Conservation (phyloP, 2,329 filamentous ascomycete genomes). For the Xylariomycetidae sp. region DNA sequence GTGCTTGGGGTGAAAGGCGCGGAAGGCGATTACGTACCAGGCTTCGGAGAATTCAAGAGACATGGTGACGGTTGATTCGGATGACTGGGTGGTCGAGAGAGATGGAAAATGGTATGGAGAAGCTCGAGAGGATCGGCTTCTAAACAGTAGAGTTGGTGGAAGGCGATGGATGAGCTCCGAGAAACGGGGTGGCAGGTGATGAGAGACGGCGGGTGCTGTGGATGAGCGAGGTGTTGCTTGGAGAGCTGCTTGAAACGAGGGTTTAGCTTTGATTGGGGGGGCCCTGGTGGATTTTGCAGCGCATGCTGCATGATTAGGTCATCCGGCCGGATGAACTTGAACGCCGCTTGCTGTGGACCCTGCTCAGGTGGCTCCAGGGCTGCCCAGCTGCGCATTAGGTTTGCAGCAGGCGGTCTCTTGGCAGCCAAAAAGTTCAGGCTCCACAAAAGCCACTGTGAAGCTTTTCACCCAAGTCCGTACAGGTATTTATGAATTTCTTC, state of each 20-base stretch:
- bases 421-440: no score
- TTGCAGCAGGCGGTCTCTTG: no score
- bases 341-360: constrained; percentile 1
- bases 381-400: no score
- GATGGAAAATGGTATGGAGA: constrained; percentile 1
- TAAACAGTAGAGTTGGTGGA: no score
- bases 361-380: no score
- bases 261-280: constrained; percentile 19
- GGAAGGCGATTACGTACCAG: constrained; percentile 28
- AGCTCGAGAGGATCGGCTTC: no score
- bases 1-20: constrained; percentile 11
- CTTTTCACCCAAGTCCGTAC: no score
- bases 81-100: constrained; percentile 13
- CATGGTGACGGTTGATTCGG: constrained; percentile 18
- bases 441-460: no score
- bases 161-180: constrained; percentile 10
- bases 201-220: constrained; percentile 11
- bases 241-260: constrained; percentile 18
- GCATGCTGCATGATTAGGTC: constrained; percentile 16
- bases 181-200: constrained; percentile 6
- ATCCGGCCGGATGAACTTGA: constrained; percentile 14
- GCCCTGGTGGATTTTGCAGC: constrained; percentile 15
- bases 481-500: no score
- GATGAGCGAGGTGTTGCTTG: constrained; percentile 16
- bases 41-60: constrained; percentile 26